A percentile compares a stretch with the other conserved stretches of the same genome.
These are phyloP conservation scores for Fusarium sp. DNA, from an alignment of 2,329 filamentous ascomycete genomes.

Conservation along the genomic window DNA sequence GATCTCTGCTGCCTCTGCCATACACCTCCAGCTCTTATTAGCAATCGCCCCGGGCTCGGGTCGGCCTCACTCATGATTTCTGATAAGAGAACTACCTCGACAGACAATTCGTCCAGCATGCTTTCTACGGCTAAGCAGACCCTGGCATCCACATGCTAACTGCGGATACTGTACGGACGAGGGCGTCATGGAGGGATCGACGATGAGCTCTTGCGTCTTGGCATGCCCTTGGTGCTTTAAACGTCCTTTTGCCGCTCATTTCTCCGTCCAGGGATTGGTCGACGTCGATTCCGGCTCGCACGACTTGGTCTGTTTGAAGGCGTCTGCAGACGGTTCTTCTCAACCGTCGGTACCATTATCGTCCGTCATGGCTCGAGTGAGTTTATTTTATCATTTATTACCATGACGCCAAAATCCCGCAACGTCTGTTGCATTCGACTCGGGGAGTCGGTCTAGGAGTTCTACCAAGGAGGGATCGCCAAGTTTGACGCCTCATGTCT, in stretches of 20 bases:
- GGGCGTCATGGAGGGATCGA: conserved; percentile 38
- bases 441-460: conserved; percentile 9
- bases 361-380: conserved; percentile 1
- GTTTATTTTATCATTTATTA: conserved; percentile 1
- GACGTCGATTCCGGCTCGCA: not conserved
- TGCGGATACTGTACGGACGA: conserved; percentile 3
- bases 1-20: not conserved
- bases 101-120: conserved; percentile 24
- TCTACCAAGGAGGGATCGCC: conserved; percentile 3
- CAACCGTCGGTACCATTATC: conserved; percentile 6
- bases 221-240: conserved; percentile 13
- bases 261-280: conserved; percentile 25
- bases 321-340: not conserved
- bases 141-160: conserved; percentile 30
- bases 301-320: not conserved
- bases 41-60: not conserved
- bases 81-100: conserved; percentile 35
- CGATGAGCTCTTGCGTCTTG: conserved; percentile 34
- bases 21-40: not conserved
- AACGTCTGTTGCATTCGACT: conserved; percentile 7
- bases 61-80: conserved; percentile 12
- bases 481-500: conserved; percentile 9
- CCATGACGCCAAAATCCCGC: conserved; percentile 30
- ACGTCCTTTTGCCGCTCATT: conserved; percentile 18
- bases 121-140: conserved; percentile 27